phyloP scores from a whole-genome alignment of 306 rosid genomes.

The Corylus avellana region DNA sequence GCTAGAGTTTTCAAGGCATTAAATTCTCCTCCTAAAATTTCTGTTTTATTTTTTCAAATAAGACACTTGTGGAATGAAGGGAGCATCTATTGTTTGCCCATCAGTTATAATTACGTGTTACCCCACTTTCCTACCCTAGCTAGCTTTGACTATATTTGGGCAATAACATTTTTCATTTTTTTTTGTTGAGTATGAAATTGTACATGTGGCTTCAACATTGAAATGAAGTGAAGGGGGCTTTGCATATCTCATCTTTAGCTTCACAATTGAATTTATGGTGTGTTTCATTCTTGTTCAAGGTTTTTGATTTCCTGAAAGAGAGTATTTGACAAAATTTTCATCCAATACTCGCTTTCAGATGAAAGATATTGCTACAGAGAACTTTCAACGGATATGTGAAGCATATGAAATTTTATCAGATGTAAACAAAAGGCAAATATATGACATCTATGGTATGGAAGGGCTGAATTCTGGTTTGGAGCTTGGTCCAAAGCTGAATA shows the following conservation, averaged over 20 bases:
- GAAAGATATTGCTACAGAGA: constrained; percentile 88
- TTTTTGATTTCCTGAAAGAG: background rate
- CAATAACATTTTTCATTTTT: background rate
- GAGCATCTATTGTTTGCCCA: background rate
- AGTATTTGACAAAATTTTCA: constrained; percentile 8
- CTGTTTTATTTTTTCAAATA: background rate
- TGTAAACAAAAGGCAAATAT: constrained; percentile 73
- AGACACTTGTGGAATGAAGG: background rate
- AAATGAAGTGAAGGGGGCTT: background rate
- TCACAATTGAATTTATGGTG: background rate
- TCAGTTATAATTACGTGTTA: background rate
- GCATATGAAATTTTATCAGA: constrained; percentile 90
- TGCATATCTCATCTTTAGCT: background rate
- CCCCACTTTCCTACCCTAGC: background rate
- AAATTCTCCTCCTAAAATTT: background rate
- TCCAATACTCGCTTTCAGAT: constrained; percentile 43
- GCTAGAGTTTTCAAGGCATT: background rate
- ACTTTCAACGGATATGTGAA: constrained; percentile 86
- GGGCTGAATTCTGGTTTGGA: constrained; percentile 88
- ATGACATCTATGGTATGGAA: constrained; percentile 96
- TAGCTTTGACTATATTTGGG: background rate
- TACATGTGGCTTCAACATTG: background rate
- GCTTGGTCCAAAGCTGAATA: constrained; percentile 72
- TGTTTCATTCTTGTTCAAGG: constrained; percentile 5
- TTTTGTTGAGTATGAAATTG: background rate